Evolutionary conservation across 768 basidiomycete genomes (phyloP).

Genomic region (Coprinopsis marcescibilis): DNA sequence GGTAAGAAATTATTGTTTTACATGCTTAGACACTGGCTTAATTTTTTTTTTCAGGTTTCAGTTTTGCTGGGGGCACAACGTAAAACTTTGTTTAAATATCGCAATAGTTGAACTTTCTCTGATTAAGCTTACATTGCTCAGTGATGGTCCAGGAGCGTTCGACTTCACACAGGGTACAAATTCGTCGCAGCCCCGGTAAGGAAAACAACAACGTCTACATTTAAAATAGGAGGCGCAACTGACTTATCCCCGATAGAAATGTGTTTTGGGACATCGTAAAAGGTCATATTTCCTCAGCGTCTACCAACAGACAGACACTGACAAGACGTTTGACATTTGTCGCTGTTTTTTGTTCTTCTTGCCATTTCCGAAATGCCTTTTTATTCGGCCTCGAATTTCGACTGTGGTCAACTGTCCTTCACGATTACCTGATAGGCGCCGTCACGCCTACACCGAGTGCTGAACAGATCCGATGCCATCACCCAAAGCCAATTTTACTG

Average conservation of each 20-base stretch:
- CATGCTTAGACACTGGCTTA: neutral
- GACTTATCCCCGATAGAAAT: conserved; percentile 38
- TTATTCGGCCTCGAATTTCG: conserved; percentile 1
- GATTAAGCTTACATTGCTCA: conserved; percentile 18
- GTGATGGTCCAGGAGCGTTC: conserved; percentile 77
- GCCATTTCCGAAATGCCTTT: no score
- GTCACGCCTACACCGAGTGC: conserved; percentile 60
- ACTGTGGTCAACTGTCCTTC: conserved; percentile 4
- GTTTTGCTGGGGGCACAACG: conserved; percentile 81
- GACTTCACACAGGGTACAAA: conserved; percentile 76
- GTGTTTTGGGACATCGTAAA: conserved; percentile 81
- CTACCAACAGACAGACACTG: conserved; percentile 2
- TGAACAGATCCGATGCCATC: conserved; percentile 63
- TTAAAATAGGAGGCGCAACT: conserved; percentile 2
- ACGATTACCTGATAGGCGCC: conserved; percentile 31
- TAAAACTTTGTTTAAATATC: conserved; percentile 36
- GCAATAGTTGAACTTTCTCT: neutral
- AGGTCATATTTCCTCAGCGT: conserved; percentile 28
- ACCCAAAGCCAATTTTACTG: conserved; percentile 73
- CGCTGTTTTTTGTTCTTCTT: neutral
- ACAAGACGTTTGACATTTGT: conserved; percentile 10
- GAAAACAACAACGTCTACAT: conserved; percentile 7
- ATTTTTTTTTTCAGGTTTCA: conserved; percentile 42
- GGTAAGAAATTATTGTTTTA: conserved; percentile 35
- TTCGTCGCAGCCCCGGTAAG: conserved; percentile 50